A percentile compares a stretch with the other conserved stretches of the same genome.
phyloP scores from a whole-genome alignment of 768 basidiomycete species.

The Trametes maxima region DNA sequence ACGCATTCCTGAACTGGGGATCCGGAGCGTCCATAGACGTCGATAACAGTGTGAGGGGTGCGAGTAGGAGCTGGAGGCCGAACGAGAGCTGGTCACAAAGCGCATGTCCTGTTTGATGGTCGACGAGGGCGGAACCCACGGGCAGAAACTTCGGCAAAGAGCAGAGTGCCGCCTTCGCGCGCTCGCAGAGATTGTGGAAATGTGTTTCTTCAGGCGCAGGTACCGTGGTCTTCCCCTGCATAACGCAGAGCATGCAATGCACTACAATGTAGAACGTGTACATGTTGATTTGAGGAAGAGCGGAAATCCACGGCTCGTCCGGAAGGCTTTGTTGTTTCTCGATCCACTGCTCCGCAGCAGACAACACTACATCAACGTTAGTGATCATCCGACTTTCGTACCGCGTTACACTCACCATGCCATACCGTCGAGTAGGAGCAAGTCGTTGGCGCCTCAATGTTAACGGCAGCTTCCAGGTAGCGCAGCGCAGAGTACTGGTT shows the following conservation, averaged over 20 bases:
- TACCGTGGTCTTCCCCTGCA: neutral
- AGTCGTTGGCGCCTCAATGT: neutral
- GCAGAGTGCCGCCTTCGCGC: neutral
- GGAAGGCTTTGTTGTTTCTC: neutral
- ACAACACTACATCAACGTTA: neutral
- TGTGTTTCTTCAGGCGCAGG: neutral
- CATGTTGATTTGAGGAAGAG: neutral
- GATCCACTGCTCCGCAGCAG: slow-evolving; percentile 5
- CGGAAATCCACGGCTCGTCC: neutral
- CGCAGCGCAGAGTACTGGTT: neutral
- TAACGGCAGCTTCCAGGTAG: neutral
- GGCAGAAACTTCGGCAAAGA: slow-evolving; percentile 1
- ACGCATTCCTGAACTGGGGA: neutral
- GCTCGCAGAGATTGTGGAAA: neutral
- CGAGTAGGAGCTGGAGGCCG: slow-evolving; percentile 2
- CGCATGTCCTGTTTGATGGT: neutral
- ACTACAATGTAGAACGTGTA: slow-evolving; percentile 3
- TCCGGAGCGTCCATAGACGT: neutral
- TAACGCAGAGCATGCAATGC: slow-evolving; percentile 4
- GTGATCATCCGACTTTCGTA: neutral
- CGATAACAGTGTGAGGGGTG: neutral
- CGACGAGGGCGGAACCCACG: neutral
- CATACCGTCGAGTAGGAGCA: neutral
- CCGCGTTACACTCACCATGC: neutral
- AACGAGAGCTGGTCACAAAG: slow-evolving; percentile 1